These are phyloP conservation scores for Penicilliopsis zonata DNA, from an alignment of 495 filamentous ascomycete genomes.

Conservation along the genomic window DNA sequence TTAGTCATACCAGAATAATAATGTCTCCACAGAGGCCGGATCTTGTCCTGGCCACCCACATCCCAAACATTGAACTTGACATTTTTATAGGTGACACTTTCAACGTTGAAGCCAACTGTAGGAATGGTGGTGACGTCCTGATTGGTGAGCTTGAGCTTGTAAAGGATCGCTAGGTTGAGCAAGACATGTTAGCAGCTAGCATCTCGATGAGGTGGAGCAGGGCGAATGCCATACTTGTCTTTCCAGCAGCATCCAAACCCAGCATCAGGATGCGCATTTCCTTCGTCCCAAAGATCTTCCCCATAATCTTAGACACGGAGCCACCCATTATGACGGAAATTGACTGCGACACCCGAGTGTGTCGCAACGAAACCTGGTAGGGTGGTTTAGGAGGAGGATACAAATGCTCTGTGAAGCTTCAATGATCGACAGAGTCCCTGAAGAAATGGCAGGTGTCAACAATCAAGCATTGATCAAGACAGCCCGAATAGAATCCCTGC, in stretches of 20 bases:
- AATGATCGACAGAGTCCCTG: too few species aligned
- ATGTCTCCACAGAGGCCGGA: slow-evolving; percentile 92
- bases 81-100: slow-evolving; percentile 98
- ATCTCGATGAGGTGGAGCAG: neutral
- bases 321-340: slow-evolving; percentile 52
- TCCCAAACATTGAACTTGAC: slow-evolving; percentile 99
- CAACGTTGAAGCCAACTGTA: slow-evolving; percentile 98
- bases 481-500: too few species aligned
- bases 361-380: too few species aligned
- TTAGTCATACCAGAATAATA: slow-evolving; percentile 76
- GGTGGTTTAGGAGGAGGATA: too few species aligned
- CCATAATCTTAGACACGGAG: slow-evolving; percentile 77
- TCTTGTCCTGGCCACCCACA: slow-evolving; percentile 99
- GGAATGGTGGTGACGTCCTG: slow-evolving; percentile 99
- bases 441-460: too few species aligned
- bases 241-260: slow-evolving; percentile 93
- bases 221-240: slow-evolving; percentile 57
- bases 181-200: neutral
- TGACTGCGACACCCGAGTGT: slow-evolving; percentile 5
- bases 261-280: slow-evolving; percentile 98
- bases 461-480: too few species aligned
- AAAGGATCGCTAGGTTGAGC: slow-evolving; percentile 64
- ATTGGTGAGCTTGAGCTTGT: slow-evolving; percentile 91
- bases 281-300: slow-evolving; percentile 96
- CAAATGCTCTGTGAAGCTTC: too few species aligned